Conservation (phyloP, 148 eudicot genomes). For the Selenicereus undatus region DNA sequence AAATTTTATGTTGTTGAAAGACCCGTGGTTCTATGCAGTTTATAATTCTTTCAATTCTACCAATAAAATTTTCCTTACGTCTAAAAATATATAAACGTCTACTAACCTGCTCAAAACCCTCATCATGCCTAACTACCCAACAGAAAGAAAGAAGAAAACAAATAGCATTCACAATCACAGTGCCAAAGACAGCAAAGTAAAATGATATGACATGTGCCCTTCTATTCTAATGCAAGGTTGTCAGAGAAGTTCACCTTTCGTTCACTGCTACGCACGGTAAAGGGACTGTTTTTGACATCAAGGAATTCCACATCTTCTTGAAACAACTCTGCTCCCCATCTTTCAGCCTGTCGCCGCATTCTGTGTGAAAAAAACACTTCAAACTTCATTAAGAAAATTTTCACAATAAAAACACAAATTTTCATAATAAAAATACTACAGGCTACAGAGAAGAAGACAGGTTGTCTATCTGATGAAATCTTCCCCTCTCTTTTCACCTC, state of each 20-base stretch:
- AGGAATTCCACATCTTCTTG: conserved; percentile 96
- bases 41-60: no score
- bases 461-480: no score
- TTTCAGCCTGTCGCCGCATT: conserved; percentile 91
- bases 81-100: no score
- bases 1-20: no score
- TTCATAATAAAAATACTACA: no score
- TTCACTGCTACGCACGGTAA: conserved; percentile 85
- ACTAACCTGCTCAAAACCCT: no score
- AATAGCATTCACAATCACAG: not conserved
- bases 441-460: no score
- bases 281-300: conserved; percentile 75
- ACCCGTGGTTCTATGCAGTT: no score
- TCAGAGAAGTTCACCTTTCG: conserved; percentile 63
- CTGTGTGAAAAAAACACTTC: conserved; percentile 31
- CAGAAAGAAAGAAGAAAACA: not conserved
- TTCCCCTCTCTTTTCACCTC: no score
- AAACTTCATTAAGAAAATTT: conserved; percentile 10
- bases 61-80: no score
- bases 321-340: conserved; percentile 93
- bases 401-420: not conserved
- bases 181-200: not conserved
- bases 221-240: not conserved
- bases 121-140: not conserved
- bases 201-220: not conserved